Evolutionary conservation across 305 asterid genomes (phyloP), one percentile per base, ranked within the genome.

Genomic region (Nicotiana rustica): DNA sequence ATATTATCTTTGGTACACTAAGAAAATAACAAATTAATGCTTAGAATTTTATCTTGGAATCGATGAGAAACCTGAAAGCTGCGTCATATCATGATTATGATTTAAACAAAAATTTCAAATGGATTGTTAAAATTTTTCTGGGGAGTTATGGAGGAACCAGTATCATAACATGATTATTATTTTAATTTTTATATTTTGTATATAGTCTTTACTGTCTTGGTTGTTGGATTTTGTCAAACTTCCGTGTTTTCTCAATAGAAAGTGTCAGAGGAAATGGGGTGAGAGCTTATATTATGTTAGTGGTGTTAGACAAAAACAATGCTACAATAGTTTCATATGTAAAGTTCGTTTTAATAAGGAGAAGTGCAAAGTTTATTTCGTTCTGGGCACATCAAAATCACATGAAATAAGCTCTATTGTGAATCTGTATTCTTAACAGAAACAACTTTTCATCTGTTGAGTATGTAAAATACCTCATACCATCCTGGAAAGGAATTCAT

Each of bases 31-130:
- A 73, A 38, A 21, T 14, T 73, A 73, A 14, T 13, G 52, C 8
- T 33, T 49, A 49, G 14, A 49, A 6, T 55, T 7, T 49, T 13
- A 73, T 18, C 9, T 1, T 7, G 9, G 41, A 49, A 47, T 73
- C 15, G 62, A 73, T 6, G 19, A 6, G 1, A 33, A 73, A 73
- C 41, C 79, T 47, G 1, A 33, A 47, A 73, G 21, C 79, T 47
- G 62, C 47, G 12, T 71, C 78, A 71, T 71, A 47, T 47, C 38
- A 47, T 47, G 61, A 71, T 71, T 44, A 21, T 21, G 78, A 71
- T 21, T 44, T 44, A 18, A 47, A 71, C 49, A 18, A 21, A 71
- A 6, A 47, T 47, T 18, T 71, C 78, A 21, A 21, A 71, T 47
- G 13, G 47, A 71, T 71, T 47, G 18, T 41, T 10, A 47, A 21